Evolutionary conservation across 768 basidiomycete genomes (phyloP).

Genomic region (Symmetrospora coprosmae): DNA sequence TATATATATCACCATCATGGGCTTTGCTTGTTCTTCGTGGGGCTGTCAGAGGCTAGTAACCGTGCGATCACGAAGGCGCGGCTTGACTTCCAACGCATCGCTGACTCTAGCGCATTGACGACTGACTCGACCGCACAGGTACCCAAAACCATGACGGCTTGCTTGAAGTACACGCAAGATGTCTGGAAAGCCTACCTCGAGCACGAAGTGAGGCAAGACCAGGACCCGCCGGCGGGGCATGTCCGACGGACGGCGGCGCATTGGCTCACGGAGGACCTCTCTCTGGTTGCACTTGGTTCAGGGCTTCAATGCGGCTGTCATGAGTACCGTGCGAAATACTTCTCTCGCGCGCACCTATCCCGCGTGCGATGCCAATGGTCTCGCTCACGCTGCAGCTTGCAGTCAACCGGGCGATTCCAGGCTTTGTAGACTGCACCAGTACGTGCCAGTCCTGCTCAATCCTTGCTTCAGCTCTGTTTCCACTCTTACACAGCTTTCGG

Average conservation of each 20-base stretch:
- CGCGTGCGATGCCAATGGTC: neutral
- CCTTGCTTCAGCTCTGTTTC: neutral
- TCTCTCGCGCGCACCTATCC: neutral
- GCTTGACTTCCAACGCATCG: no score
- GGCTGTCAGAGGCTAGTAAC: no score
- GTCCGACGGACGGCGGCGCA: no score
- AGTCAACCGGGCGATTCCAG: neutral
- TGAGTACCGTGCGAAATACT: neutral
- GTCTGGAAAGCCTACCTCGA: slow-evolving; percentile 15
- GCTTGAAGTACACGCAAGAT: slow-evolving; percentile 6
- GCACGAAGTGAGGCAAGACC: neutral
- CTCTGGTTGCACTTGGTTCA: neutral
- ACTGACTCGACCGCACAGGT: no score
- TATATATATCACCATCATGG: no score
- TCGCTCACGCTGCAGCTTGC: neutral
- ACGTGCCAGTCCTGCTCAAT: neutral
- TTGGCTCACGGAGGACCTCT: neutral
- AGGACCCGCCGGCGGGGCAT: neutral
- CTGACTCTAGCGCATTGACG: no score
- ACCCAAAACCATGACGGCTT: slow-evolving; percentile 20
- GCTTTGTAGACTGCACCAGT: slow-evolving; percentile 10
- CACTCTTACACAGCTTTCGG: neutral
- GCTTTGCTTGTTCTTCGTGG: no score
- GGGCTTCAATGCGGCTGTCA: slow-evolving; percentile 13
- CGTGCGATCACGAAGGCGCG: no score